Conservation (phyloP, 1,139 yeast species). For the Tardiomyces digboiensis region DNA sequence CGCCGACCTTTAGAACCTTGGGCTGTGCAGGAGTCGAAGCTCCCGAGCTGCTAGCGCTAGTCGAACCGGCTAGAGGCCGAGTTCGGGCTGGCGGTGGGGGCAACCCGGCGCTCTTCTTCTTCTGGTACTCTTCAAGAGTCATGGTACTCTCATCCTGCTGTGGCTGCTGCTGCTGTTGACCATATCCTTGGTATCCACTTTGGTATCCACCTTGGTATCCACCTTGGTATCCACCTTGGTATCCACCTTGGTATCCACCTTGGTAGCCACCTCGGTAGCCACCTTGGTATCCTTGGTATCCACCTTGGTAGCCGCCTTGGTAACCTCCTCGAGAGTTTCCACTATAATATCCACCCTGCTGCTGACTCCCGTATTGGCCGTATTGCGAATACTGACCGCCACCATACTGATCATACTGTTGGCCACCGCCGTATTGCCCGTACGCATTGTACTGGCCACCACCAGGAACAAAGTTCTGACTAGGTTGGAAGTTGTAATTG, state of each 20-base stretch:
- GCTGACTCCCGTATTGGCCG: constrained; percentile 24
- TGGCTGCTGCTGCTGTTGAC: constrained; percentile 29
- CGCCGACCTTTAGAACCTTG: constrained; percentile 12
- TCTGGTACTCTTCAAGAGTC: constrained; percentile 84
- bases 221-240: constrained; percentile 15
- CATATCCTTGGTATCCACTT: constrained; percentile 12
- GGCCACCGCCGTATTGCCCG: constrained; percentile 27
- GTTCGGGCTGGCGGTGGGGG: constrained; percentile 11
- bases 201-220: constrained; percentile 14
- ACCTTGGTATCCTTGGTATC: constrained; percentile 23
- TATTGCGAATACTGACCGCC: constrained; percentile 23
- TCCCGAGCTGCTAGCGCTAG: neutral
- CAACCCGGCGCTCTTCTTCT: constrained; percentile 42
- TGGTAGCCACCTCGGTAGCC: constrained; percentile 21
- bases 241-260: constrained; percentile 16
- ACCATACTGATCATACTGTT: constrained; percentile 19
- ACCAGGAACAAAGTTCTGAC: constrained; percentile 20
- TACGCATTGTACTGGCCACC: constrained; percentile 21
- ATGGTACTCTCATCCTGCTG: constrained; percentile 38
- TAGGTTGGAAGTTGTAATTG: constrained; percentile 18
- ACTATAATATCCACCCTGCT: constrained; percentile 19
- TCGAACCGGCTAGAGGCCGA: neutral
- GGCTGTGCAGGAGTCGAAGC: neutral
- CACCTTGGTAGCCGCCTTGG: constrained; percentile 25
- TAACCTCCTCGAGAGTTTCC: constrained; percentile 19